These are phyloP conservation scores for Fusarium tupiense DNA, from an alignment of 2,329 filamentous ascomycete species.

Conservation along the genomic window DNA sequence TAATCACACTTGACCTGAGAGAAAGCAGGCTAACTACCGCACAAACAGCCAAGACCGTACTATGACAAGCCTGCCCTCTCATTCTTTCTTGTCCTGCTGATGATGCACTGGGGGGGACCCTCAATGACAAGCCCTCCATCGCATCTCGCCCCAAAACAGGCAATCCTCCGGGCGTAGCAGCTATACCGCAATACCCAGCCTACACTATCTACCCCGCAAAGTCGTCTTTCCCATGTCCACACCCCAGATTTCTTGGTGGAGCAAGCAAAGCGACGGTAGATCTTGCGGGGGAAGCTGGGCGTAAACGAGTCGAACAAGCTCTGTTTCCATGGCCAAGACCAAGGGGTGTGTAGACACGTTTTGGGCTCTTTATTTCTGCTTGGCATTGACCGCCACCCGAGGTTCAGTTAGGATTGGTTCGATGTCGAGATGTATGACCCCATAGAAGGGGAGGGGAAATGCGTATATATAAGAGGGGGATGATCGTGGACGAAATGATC, in stretches of 20 bases:
- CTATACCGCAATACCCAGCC: not conserved
- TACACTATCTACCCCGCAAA: slow-evolving; percentile 38
- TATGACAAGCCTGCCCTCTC: slow-evolving; percentile 2
- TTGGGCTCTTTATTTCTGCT: not conserved
- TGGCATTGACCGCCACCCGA: slow-evolving; percentile 40
- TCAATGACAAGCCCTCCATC: slow-evolving; percentile 33
- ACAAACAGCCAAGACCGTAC: slow-evolving; percentile 18
- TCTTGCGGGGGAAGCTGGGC: slow-evolving; percentile 38
- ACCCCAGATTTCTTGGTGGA: slow-evolving; percentile 25
- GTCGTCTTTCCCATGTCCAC: slow-evolving; percentile 24
- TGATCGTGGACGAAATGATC: slow-evolving; percentile 12
- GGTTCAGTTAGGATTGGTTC: slow-evolving; percentile 38
- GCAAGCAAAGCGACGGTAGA: slow-evolving; percentile 27
- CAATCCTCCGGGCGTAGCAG: slow-evolving; percentile 38
- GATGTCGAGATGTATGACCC: slow-evolving; percentile 9
- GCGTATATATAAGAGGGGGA: slow-evolving; percentile 12
- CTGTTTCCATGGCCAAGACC: not conserved
- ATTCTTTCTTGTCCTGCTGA: slow-evolving; percentile 13
- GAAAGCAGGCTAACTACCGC: not conserved
- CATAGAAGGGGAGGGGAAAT: not conserved
- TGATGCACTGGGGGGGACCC: slow-evolving; percentile 4
- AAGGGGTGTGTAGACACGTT: not conserved
- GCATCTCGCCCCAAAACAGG: slow-evolving; percentile 38
- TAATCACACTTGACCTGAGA: not conserved
- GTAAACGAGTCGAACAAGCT: not conserved